Conservation (phyloP, 1,139 yeast species). For the Candida sanyaensis region DNA sequence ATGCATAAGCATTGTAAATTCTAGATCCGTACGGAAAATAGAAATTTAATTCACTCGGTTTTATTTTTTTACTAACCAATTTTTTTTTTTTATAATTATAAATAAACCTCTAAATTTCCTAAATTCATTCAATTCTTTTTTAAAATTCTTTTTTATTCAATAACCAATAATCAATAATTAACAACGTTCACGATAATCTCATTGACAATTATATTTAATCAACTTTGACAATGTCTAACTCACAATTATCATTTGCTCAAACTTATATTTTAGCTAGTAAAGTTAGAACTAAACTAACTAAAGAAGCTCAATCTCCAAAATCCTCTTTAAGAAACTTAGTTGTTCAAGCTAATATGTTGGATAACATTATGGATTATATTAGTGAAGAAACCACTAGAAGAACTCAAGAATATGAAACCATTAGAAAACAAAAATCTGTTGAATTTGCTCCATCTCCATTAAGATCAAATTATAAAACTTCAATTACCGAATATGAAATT, state of each 20-base stretch:
- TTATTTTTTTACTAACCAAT: too few relatives aligned
- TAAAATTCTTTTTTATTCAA: too few relatives aligned
- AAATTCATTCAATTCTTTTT: not conserved
- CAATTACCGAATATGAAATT: slow-evolving; percentile 39
- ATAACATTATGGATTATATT: slow-evolving; percentile 61
- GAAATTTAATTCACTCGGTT: too few relatives aligned
- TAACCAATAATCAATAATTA: not conserved
- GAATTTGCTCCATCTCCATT: slow-evolving; percentile 7
- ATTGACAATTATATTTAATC: not conserved
- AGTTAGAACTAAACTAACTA: slow-evolving; percentile 68
- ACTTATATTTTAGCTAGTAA: slow-evolving; percentile 67
- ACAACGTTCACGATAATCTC: not conserved
- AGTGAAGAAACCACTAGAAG: slow-evolving; percentile 33
- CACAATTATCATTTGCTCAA: slow-evolving; percentile 46
- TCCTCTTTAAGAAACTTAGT: slow-evolving; percentile 64
- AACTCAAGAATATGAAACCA: slow-evolving; percentile 7
- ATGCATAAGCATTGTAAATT: too few relatives aligned
- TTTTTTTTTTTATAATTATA: too few relatives aligned
- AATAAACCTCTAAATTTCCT: not conserved
- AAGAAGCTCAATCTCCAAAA: slow-evolving; percentile 63
- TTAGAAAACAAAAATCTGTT: not conserved
- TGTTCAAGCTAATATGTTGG: slow-evolving; percentile 76
- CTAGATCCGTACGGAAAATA: too few relatives aligned
- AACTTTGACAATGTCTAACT: slow-evolving; percentile 10
- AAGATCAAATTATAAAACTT: slow-evolving; percentile 18